Base-by-base conservation (phyloP, 352 stramenopile species). In the Pythium grandisporangium region DNA sequence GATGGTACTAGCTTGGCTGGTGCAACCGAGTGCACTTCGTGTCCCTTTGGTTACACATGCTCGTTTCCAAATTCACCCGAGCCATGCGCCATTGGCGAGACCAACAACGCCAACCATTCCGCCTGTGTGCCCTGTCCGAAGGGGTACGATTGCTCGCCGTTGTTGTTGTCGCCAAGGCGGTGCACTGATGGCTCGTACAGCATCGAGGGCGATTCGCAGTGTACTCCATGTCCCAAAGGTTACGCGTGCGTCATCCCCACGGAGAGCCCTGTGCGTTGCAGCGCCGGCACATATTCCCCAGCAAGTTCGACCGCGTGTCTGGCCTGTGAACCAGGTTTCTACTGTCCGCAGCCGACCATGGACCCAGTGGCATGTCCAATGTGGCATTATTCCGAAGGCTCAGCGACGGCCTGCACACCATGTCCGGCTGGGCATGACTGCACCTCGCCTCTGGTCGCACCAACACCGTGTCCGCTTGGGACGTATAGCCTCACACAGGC, bases 371-470 rank as follows among this genome's bases (percentile, higher is more conserved):
- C 53, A 21, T 79, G 63, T 27, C 52, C 61, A 19, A 1, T 17
- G 21, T 74, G 62, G 53, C 46, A 79, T 45, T 83, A 61, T 27
- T 76, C 70, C 11, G 41, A 17, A 11, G 45, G 30, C 7, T 62
- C 48, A 7, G 83, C 66, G 30, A 72, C 63, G 2, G 12, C 35
- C 11, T 82, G 70, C 37, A 64, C 45, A 2, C 54, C 61, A 6
- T 87, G 74, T 29, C 44, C 62, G 30, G 43, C 45, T n/a, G 74
- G 70, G 33, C 68, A 69, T 47, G 59, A 78, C 36, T 87, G 74
- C 23, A 52, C 70, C 1, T 66, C 49, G 12, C 34, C 59, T 10
- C 60, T 53, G 7, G 63, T 52, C 14, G 37, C 19, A 6, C 70
- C 73, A 20, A 49, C 53, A 2, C 6, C 23, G 6, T 86, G 73